Conservation (phyloP, 352 stramenopile species). For the Globisporangium barbulae region DNA sequence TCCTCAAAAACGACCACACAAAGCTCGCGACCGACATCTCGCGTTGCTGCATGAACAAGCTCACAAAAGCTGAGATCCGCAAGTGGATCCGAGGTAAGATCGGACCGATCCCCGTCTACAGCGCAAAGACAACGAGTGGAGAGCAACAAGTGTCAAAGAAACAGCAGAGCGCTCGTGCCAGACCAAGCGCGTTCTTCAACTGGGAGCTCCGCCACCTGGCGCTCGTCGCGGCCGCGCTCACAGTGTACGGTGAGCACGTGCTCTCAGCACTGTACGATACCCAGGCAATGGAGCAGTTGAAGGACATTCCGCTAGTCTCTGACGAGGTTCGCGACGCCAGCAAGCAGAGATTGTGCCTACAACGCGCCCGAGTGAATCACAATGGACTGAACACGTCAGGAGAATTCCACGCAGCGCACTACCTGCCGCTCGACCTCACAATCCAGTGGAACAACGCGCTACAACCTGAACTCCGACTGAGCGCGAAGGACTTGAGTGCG, state of each 20-base stretch:
- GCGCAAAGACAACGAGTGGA: background rate
- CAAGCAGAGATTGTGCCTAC: constrained; percentile 7
- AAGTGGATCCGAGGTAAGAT: constrained; percentile 7
- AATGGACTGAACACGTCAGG: background rate
- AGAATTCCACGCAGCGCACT: constrained; percentile 10
- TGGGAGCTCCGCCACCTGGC: constrained; percentile 11
- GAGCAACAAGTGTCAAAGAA: background rate
- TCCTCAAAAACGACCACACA: constrained; percentile 13
- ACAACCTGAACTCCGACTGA: background rate
- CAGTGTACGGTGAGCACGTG: constrained; percentile 6
- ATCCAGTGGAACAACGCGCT: constrained; percentile 18
- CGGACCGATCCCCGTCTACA: constrained; percentile 1
- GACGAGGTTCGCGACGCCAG: constrained; percentile 8
- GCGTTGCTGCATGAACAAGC: constrained; percentile 9
- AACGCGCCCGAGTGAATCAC: background rate
- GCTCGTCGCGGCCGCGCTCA: constrained; percentile 9
- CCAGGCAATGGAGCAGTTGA: background rate
- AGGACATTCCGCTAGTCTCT: constrained; percentile 14
- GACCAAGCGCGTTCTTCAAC: constrained; percentile 2
- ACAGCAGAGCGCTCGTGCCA: background rate
- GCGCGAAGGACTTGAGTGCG: background rate
- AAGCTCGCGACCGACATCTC: constrained; percentile 10
- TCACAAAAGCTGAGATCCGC: constrained; percentile 4
- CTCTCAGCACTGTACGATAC: constrained; percentile 8
- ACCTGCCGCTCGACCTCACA: constrained; percentile 12